A percentile compares a stretch with the other conserved stretches of the same genome.
phyloP scores from a whole-genome alignment of 805 yeast genomes.

The Cyberlindnera euphorbiiphila region DNA sequence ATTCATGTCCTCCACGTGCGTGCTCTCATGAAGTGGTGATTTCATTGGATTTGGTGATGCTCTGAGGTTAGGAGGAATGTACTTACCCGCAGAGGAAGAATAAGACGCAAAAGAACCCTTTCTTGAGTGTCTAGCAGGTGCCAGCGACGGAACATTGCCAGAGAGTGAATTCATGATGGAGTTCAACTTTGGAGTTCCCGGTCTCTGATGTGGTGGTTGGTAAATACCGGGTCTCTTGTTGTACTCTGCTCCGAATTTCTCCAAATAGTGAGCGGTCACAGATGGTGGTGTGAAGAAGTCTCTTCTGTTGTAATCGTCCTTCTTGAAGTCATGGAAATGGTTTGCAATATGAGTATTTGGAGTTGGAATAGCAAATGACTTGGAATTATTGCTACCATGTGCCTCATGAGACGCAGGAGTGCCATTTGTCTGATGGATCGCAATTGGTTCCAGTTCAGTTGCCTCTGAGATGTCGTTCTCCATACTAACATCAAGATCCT shows the following conservation, averaged over 20 bases:
- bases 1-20: slow-evolving; percentile 23
- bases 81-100: slow-evolving; percentile 47
- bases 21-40: slow-evolving; percentile 24
- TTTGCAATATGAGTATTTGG: slow-evolving; percentile 42
- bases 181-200: slow-evolving; percentile 23
- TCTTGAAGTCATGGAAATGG: slow-evolving; percentile 35
- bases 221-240: slow-evolving; percentile 28
- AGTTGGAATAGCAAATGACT: slow-evolving; percentile 65
- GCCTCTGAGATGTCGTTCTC: slow-evolving; percentile 35
- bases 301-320: slow-evolving; percentile 49
- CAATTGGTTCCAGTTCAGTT: slow-evolving; percentile 21
- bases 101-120: slow-evolving; percentile 26
- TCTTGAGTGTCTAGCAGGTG: slow-evolving; percentile 14
- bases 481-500: slow-evolving; percentile 46
- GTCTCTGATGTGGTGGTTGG: slow-evolving; percentile 28
- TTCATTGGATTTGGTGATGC: slow-evolving; percentile 34
- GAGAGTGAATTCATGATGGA: slow-evolving; percentile 5
- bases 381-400: slow-evolving; percentile 17
- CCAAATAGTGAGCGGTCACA: slow-evolving; percentile 67
- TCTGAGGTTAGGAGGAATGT: slow-evolving; percentile 70
- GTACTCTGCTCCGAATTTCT: slow-evolving; percentile 42
- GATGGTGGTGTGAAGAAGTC: slow-evolving; percentile 80
- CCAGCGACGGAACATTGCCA: slow-evolving; percentile 5
- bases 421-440: slow-evolving; percentile 13
- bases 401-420: too few species aligned